Evolutionary conservation across 805 yeast species (phyloP).

Genomic region (Nakazawaea ernobii): DNA sequence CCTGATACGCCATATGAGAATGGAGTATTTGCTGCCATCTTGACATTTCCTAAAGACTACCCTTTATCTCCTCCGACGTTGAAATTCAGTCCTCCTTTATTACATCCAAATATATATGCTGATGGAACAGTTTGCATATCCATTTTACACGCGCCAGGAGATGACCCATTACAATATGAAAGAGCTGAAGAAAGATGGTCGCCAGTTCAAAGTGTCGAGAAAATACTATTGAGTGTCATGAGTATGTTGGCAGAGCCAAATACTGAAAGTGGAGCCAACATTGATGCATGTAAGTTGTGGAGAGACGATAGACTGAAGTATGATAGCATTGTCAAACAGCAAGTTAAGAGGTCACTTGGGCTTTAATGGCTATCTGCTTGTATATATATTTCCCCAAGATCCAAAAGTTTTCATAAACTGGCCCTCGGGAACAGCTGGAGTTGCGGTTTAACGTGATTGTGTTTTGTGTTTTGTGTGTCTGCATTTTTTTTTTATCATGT

Average conservation of each 20-base stretch:
- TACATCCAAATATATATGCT: conserved; percentile 91
- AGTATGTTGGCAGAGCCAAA: conserved; percentile 98
- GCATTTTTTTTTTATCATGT: too few relatives aligned
- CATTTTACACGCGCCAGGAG: conserved; percentile 93
- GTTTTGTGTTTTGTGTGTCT: too few relatives aligned
- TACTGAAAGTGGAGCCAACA: conserved; percentile 91
- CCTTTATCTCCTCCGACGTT: conserved; percentile 92
- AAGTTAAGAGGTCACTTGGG: conserved; percentile 70
- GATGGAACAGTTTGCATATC: conserved; percentile 97
- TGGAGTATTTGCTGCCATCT: conserved; percentile 72
- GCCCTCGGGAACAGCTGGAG: too few relatives aligned
- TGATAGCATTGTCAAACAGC: conserved; percentile 55
- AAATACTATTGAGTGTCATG: conserved; percentile 85
- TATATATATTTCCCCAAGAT: too few relatives aligned
- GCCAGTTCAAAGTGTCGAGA: conserved; percentile 97
- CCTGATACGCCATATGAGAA: conserved; percentile 43
- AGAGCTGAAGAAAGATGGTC: conserved; percentile 97
- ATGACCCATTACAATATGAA: conserved; percentile 94
- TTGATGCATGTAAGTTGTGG: conserved; percentile 80
- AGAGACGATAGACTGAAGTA: conserved; percentile 74
- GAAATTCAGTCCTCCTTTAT: conserved; percentile 74
- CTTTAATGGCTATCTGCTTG: too few relatives aligned
- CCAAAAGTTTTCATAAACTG: too few relatives aligned
- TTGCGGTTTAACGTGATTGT: too few relatives aligned
- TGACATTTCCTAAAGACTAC: conserved; percentile 87